These are phyloP conservation scores for Phytophthora cactorum DNA, from an alignment of 352 stramenopile genomes.

Conservation along the genomic window DNA sequence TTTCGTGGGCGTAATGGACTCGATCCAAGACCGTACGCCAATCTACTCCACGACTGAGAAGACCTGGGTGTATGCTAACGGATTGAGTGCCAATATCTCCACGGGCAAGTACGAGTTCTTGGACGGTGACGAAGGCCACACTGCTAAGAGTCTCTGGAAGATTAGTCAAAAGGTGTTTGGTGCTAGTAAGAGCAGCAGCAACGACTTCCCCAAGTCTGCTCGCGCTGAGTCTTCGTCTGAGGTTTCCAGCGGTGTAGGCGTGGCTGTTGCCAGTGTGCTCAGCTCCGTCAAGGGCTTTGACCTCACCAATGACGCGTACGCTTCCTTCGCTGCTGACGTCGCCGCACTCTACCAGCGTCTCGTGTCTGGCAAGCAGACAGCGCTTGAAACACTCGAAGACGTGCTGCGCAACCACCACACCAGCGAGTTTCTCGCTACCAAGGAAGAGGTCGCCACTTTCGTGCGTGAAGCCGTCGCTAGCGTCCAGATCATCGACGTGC, in stretches of 20 bases:
- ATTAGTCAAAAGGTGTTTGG: constrained; percentile 33
- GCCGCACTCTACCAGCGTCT: constrained; percentile 61
- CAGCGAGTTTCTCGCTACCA: constrained; percentile 50
- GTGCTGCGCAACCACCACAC: constrained; percentile 45
- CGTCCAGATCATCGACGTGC: constrained; percentile 60
- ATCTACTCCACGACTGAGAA: constrained; percentile 44
- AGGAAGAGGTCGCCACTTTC: constrained; percentile 36
- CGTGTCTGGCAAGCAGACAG: constrained; percentile 45
- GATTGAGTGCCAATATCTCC: constrained; percentile 49
- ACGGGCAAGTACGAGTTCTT: constrained; percentile 73
- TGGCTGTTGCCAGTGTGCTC: constrained; percentile 48
- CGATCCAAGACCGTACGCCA: constrained; percentile 45
- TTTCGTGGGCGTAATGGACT: constrained; percentile 64
- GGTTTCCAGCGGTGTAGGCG: constrained; percentile 41
- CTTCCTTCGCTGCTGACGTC: constrained; percentile 56
- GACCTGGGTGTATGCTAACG: constrained; percentile 56
- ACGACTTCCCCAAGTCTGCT: constrained; percentile 39
- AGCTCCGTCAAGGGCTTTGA: constrained; percentile 52
- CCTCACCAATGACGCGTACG: constrained; percentile 43
- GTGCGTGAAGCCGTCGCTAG: constrained; percentile 46
- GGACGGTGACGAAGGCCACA: constrained; percentile 45
- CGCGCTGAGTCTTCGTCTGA: constrained; percentile 40
- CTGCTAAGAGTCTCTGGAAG: constrained; percentile 34
- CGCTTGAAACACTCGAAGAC: constrained; percentile 45
- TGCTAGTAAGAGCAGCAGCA: constrained; percentile 46